Conservation (phyloP, 2,329 filamentous ascomycete species). For the Fusarium sp. region DNA sequence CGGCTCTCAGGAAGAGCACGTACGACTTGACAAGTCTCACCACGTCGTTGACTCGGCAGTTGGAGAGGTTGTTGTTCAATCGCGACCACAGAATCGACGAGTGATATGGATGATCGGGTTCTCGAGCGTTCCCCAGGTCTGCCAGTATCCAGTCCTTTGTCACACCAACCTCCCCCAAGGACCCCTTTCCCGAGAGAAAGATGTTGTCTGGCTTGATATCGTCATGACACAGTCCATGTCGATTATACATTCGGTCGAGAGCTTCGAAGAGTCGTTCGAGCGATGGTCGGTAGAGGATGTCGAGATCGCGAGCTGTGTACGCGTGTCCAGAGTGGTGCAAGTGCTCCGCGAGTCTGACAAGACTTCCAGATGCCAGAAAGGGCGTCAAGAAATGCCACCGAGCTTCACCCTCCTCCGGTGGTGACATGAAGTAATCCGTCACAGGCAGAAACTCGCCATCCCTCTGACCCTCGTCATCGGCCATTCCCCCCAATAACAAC, state of each 20-base stretch:
- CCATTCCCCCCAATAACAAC: constrained; percentile 44
- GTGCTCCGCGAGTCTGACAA: constrained; percentile 40
- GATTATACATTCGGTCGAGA: constrained; percentile 42
- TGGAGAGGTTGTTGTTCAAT: constrained; percentile 43
- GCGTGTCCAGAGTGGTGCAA: constrained; percentile 23
- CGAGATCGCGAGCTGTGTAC: constrained; percentile 43
- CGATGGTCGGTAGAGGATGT: constrained; percentile 45
- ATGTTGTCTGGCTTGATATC: constrained; percentile 51
- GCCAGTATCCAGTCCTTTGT: constrained; percentile 46
- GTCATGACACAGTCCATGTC: constrained; percentile 47
- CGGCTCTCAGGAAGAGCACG: constrained; percentile 43
- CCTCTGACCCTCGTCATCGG: background rate
- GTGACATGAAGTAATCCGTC: constrained; percentile 47
- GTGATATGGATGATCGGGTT: constrained; percentile 47
- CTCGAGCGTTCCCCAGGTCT: constrained; percentile 49
- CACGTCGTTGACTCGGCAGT: constrained; percentile 50
- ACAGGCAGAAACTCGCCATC: constrained; percentile 44
- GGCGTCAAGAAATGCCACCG: constrained; percentile 49
- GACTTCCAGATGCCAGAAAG: constrained; percentile 42
- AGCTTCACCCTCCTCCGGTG: background rate
- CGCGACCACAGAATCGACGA: constrained; percentile 46
- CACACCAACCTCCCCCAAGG: background rate
- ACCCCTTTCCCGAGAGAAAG: constrained; percentile 35
- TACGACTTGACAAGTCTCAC: constrained; percentile 48
- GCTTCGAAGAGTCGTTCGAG: constrained; percentile 44